These are phyloP conservation scores for Suillus discolor DNA, from an alignment of 768 basidiomycete species.

Conservation along the genomic window DNA sequence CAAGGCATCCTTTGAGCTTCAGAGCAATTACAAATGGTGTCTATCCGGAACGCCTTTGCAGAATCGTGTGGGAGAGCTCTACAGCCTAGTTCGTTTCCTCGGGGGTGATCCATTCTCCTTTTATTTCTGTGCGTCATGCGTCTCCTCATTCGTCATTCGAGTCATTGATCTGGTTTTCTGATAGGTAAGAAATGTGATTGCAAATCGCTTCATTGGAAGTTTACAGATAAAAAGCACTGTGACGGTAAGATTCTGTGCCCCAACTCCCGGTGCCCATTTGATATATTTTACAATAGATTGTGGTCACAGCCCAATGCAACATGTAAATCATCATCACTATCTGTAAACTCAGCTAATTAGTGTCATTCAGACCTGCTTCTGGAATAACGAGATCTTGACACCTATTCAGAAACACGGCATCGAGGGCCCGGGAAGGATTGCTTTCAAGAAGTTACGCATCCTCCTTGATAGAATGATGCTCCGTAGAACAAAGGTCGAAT, in stretches of 20 bases:
- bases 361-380: conserved; percentile 77
- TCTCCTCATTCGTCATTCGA: not conserved
- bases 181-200: conserved; percentile 89
- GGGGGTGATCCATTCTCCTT: conserved; percentile 92
- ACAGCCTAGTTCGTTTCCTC: conserved; percentile 90
- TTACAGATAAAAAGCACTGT: conserved; percentile 79
- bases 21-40: conserved; percentile 88
- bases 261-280: not conserved
- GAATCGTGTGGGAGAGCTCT: conserved; percentile 98
- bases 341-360: not conserved
- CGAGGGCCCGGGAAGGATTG: conserved; percentile 71
- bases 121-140: conserved; percentile 74
- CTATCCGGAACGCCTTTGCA: conserved; percentile 95
- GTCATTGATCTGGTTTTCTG: conserved; percentile 6
- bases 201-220: conserved; percentile 95
- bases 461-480: conserved; percentile 96
- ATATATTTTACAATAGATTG: conserved; percentile 53
- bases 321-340: conserved; percentile 44
- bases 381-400: conserved; percentile 95
- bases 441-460: conserved; percentile 91
- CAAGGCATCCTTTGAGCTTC: conserved; percentile 92
- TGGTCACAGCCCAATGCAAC: conserved; percentile 84
- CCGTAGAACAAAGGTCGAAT: conserved; percentile 74
- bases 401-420: conserved; percentile 94
- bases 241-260: conserved; percentile 55